A percentile compares a stretch with the other conserved stretches of the same genome.
Conservation (phyloP, 345 rosid species). For the Chamaenerion angustifolium region DNA sequence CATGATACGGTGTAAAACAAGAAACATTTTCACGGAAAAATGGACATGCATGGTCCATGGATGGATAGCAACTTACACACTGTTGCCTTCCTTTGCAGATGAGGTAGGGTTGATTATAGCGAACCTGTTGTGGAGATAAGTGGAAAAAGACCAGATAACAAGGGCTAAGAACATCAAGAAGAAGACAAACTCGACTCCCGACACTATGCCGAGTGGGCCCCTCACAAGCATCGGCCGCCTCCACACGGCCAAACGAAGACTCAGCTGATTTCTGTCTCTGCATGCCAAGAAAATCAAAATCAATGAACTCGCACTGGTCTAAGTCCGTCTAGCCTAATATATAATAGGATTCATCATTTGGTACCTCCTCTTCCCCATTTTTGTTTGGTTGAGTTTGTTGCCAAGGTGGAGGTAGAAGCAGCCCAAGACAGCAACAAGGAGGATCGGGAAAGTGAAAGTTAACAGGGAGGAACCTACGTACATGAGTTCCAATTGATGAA, state of each 20-base stretch:
- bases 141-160: conserved; percentile 44
- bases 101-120: conserved; percentile 23
- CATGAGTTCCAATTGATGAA: too few species aligned
- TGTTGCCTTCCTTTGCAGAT: conserved; percentile 20
- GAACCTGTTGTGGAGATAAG: conserved; percentile 28
- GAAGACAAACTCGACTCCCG: conserved; percentile 44
- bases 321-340: too few species aligned
- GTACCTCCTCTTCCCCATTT: conserved; percentile 15
- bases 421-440: conserved; percentile 42
- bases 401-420: conserved; percentile 46
- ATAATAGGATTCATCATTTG: too few species aligned
- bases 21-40: too few species aligned
- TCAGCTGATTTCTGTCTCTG: too few species aligned
- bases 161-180: conserved; percentile 57
- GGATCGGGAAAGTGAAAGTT: conserved; percentile 46
- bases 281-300: too few species aligned
- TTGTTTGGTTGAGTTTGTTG: conserved; percentile 11
- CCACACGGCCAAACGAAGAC: conserved; percentile 10
- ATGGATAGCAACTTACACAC: conserved; percentile 29
- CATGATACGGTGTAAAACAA: too few species aligned
- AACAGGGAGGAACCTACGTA: conserved; percentile 37
- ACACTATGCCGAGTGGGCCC: conserved; percentile 80
- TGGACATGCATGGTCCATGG: too few species aligned
- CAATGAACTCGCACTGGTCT: too few species aligned
- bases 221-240: conserved; percentile 54